phyloP scores from a whole-genome alignment of 1,284 basidiomycete genomes.

The Ceratobasidium sp. region DNA sequence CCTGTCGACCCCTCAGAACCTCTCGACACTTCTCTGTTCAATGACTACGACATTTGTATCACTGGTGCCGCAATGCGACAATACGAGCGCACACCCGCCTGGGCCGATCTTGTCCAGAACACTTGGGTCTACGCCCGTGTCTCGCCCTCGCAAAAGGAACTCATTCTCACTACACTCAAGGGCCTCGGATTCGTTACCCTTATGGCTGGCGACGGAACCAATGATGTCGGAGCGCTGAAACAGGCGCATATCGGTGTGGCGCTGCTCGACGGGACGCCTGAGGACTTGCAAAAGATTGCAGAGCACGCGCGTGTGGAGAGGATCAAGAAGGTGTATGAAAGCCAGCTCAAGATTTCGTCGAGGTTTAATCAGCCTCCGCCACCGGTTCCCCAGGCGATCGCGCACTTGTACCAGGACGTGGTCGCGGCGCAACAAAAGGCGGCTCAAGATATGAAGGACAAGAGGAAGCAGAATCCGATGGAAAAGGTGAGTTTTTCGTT shows the following conservation, averaged over 20 bases:
- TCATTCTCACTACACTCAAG: conserved; percentile 89
- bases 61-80: conserved; percentile 92
- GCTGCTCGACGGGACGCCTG: conserved; percentile 87
- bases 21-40: conserved; percentile 79
- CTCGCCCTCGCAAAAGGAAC: conserved; percentile 94
- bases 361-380: conserved; percentile 92
- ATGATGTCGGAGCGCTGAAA: conserved; percentile 96
- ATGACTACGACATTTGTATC: conserved; percentile 92
- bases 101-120: conserved; percentile 85
- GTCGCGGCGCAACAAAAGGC: conserved; percentile 90
- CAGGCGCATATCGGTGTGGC: conserved; percentile 96
- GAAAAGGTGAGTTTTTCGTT: conserved; percentile 73
- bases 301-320: conserved; percentile 89
- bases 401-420: conserved; percentile 85
- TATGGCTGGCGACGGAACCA: conserved; percentile 98
- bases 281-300: conserved; percentile 92
- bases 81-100: conserved; percentile 70
- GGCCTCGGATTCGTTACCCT: conserved; percentile 88
- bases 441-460: conserved; percentile 68
- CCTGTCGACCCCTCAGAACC: conserved; percentile 81
- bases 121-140: conserved; percentile 98
- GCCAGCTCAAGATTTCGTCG: conserved; percentile 87
- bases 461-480: conserved; percentile 84
- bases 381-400: conserved; percentile 82
- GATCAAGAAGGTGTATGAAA: conserved; percentile 95